Evolutionary conservation across 352 stramenopile species (phyloP), one percentile per base, ranked within the genome.

Genomic region (Phytopythium montanum): DNA sequence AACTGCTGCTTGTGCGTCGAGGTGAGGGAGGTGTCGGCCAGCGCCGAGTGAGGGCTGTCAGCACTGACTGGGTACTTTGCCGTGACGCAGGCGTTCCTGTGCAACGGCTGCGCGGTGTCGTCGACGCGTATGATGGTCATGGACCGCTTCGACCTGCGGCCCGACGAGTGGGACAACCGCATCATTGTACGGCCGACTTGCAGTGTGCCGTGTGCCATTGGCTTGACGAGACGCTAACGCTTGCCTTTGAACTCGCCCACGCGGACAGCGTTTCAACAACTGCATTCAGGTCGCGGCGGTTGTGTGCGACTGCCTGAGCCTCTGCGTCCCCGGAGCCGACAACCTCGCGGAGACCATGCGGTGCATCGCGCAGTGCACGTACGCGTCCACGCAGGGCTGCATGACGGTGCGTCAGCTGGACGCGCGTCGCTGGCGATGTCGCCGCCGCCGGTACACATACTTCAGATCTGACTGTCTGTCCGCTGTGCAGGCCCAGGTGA

Each of bases 121-220:
- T 79, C 94, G 7, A 96, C 90, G 45, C 87, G 93, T 23, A 84
- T 91, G 63, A 63, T 98, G 60, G 78, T 98, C 49, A 96, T 97
- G 81, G 83, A 97, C 62, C 75, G 87, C 64, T 95, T 98, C 75
- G 59, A 64, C 42, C 76, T 98, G 23, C 90, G 87, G 18, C 79
- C 95, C 8, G 94, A 98, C 65, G 76, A 94, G 58, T 97, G 95
- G 81, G 94, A 98, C 74, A 97, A 98, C 53, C 78, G 88, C 48
- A 88, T 98, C 55, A 97, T 98, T 60, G 81, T 89, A 79, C 42
- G 76, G 51, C 5, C 26, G 29, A 9, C 2, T 48, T 46, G 38
- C 29, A 31, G 2, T 34, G 29, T 28, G 14, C 41, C 8, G 21
- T 19, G 25, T 49, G 41, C 23, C 25, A 13, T 59, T 31, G 12